Evolutionary conservation across 257 asterid genomes (phyloP).

Genomic region (Lavandula angustifolia): DNA sequence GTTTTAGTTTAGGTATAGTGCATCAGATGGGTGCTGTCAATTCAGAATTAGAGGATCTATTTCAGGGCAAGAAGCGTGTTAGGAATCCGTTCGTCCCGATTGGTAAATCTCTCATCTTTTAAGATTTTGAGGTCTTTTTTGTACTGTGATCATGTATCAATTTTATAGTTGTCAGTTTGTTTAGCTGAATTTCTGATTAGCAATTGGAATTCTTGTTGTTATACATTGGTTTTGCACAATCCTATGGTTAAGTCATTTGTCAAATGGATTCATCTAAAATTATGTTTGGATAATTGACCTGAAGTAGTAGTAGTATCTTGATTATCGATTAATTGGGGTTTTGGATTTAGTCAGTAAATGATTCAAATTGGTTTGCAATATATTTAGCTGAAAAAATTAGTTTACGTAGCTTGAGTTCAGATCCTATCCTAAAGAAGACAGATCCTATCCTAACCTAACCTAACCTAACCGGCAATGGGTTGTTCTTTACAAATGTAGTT

Average conservation of each 20-base stretch:
- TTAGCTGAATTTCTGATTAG: slow-evolving; percentile 15
- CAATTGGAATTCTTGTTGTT: not conserved
- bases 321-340: not conserved
- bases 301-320: not conserved
- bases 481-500: not conserved
- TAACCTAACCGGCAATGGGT: not conserved
- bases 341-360: not conserved
- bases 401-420: too few species aligned
- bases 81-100: slow-evolving; percentile 81
- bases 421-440: too few species aligned
- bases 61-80: slow-evolving; percentile 62
- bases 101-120: slow-evolving; percentile 47
- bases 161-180: not conserved
- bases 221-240: not conserved
- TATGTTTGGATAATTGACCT: not conserved
- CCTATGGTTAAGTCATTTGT: not conserved
- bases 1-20: slow-evolving; percentile 21
- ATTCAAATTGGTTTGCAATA: not conserved
- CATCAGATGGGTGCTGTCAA: slow-evolving; percentile 67
- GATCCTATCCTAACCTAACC: not conserved
- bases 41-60: slow-evolving; percentile 66
- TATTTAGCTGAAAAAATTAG: not conserved
- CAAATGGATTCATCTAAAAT: not conserved
- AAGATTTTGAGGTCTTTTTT: not conserved
- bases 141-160: not conserved